Base-by-base conservation (phyloP, 495 filamentous ascomycete species). In the Neurospora sp. region DNA sequence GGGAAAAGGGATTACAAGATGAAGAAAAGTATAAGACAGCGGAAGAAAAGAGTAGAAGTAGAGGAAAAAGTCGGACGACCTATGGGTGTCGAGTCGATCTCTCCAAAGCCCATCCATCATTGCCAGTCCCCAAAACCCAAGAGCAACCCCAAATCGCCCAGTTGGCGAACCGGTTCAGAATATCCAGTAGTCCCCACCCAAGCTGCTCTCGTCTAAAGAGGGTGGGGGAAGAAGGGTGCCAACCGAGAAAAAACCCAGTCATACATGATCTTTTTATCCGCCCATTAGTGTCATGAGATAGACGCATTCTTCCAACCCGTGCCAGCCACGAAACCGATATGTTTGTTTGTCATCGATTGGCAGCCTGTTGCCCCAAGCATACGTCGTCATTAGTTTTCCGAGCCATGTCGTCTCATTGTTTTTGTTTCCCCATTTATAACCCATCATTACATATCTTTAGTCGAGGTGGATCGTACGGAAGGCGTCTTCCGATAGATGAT, bases 401-500 rank as follows among this genome's bases (percentile, higher is more conserved):
- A 74, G 59, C 72, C 74, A 65, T 65, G 53, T 37, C 53, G 53
- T 65, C 53, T 65, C 42, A 70, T 74, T 71, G 68, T 69, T 71
- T 81, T 68, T 71, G 69, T 74, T 73, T 70, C 74, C 48, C 78
- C 75, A 59, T 59, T 72, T 77, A 69, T 71, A 79, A 82, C 79
- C 74, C 79, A 75, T 74, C 75, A 75, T 75, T 76, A 77, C 74
- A 65, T 73, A 72, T 69, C 44, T 69, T 65, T 31, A 65, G 53
- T 65, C 53, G 53, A 65, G 53, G 53, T 35, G 53, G 14, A 65
- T 18, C 53, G 53, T 65, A 37, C 53, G 27, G 53, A 65, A 65
- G 27, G 53, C 53, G 27, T 65, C 53, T 14, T 35, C 53, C 27
- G 53, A 14, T 37, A 35, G 16, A 7, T 18, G 12, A 65, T 65